Base-by-base conservation (phyloP, 805 yeast species). In the Phaffomyces thermotolerans region DNA sequence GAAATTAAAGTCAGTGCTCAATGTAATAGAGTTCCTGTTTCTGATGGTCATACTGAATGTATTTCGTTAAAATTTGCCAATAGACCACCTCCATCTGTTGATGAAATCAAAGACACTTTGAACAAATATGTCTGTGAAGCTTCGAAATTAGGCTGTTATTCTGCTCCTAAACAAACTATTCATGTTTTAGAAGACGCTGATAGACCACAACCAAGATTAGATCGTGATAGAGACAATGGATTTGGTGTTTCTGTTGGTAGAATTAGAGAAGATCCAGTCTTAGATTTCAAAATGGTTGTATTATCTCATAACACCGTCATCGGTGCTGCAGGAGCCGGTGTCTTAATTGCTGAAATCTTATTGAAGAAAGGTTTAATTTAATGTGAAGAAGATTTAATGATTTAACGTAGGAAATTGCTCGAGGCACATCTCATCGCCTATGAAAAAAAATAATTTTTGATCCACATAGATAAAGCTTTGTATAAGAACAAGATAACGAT, bases 311-410 rank as follows among this genome's bases (percentile, higher is more conserved):
- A 93, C 75, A 93, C 99, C 43, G 77, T 93, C 57, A 87, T 93
- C 53, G 99, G 99, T 60, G 99, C 99, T 59, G 99, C 99, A 23
- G 99, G 99, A 63, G 84, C 97, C 8, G 99, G 99, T 65, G 75
- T 93, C 48, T 78, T 93, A 65, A 93, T 93, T 63, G 99, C 95
- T 42, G 99, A 93, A 71, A 73, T 89, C 43, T 73, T 93, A 56
- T 66, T 76, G 47, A 90, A 90, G 47, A 89, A 84, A 69, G 74
- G 78, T 48, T 66, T 87, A 52, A 74, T 91, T 50, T 89, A 75
- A 63, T 18, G 27, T 20, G 22, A 20, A 20, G 22, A 20, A 20
- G n/a, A 31, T 31, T 31, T 31, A n/a, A n/a, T 12, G n/a, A 20
- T 1, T 34, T 5, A 9, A 17, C 35, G 27, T 27, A 13, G 20